phyloP scores from a whole-genome alignment of 106 monocot genomes.

The Platanthera zijinensis region DNA sequence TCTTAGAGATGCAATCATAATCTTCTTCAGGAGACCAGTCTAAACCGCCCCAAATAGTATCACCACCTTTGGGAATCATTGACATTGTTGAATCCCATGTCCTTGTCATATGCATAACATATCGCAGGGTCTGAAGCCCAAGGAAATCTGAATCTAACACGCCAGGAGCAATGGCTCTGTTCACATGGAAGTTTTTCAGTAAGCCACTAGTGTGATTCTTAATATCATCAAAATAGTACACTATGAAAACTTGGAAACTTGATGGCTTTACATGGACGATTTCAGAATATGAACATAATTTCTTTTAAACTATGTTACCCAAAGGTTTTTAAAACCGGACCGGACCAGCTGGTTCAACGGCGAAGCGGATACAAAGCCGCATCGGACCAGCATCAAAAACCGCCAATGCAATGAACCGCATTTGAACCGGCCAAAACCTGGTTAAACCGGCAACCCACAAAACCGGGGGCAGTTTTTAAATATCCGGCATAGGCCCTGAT shows the following conservation, averaged over 20 bases:
- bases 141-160: constrained; percentile 79
- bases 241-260: constrained; percentile 4
- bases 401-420: no score
- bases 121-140: constrained; percentile 85
- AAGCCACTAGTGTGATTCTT: not conserved
- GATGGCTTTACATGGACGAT: not conserved
- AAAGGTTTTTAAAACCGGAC: no score
- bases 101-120: constrained; percentile 95
- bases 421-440: no score
- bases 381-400: no score
- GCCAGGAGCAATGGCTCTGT: constrained; percentile 93
- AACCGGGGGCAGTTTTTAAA: no score
- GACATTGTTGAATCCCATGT: constrained; percentile 99
- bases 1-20: constrained; percentile 49
- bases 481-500: no score
- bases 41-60: constrained; percentile 93
- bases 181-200: not conserved
- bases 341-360: no score
- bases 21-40: constrained; percentile 93
- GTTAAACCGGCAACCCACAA: no score
- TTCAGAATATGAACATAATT: not conserved
- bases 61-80: constrained; percentile 98
- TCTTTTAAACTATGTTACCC: not conserved
- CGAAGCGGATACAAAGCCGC: no score
- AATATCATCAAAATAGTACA: not conserved